phyloP scores from a whole-genome alignment of 257 asterid genomes.

The Echites panduratus region DNA sequence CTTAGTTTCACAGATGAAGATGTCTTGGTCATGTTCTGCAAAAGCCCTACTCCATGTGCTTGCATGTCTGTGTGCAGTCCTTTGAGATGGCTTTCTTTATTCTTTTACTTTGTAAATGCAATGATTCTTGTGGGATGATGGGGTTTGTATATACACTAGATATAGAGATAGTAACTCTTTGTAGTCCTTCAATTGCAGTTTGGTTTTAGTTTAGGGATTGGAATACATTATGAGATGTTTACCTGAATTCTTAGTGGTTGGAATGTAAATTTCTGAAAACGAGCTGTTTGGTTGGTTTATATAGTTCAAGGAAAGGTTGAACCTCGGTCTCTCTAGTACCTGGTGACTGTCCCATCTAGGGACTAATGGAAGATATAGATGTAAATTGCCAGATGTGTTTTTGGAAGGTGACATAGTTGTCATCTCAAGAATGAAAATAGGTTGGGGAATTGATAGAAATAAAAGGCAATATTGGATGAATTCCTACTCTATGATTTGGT shows the following conservation, averaged over 20 bases:
- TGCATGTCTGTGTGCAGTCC: constrained; percentile 16
- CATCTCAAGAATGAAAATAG: too few relatives aligned
- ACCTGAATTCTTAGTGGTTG: not conserved
- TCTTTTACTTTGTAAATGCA: constrained; percentile 19
- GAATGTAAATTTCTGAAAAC: too few relatives aligned
- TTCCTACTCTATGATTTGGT: too few relatives aligned
- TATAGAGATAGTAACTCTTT: constrained; percentile 4
- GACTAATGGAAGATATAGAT: too few relatives aligned
- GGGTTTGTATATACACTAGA: constrained; percentile 12
- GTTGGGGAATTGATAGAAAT: too few relatives aligned
- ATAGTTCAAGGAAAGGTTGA: too few relatives aligned
- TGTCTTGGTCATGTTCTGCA: not conserved
- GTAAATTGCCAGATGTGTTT: too few relatives aligned
- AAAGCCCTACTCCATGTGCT: not conserved
- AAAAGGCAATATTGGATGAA: too few relatives aligned
- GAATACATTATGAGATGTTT: not conserved
- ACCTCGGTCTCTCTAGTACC: too few relatives aligned
- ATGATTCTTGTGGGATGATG: constrained; percentile 6
- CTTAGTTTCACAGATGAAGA: not conserved
- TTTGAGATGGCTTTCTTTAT: constrained; percentile 20
- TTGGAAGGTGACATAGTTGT: too few relatives aligned
- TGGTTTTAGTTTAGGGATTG: not conserved
- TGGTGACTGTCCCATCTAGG: too few relatives aligned
- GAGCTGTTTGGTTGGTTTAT: too few relatives aligned
- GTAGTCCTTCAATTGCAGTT: not conserved